These are phyloP conservation scores for Aspergillus arachidicola DNA, from an alignment of 2,329 filamentous ascomycete species.

Conservation along the genomic window DNA sequence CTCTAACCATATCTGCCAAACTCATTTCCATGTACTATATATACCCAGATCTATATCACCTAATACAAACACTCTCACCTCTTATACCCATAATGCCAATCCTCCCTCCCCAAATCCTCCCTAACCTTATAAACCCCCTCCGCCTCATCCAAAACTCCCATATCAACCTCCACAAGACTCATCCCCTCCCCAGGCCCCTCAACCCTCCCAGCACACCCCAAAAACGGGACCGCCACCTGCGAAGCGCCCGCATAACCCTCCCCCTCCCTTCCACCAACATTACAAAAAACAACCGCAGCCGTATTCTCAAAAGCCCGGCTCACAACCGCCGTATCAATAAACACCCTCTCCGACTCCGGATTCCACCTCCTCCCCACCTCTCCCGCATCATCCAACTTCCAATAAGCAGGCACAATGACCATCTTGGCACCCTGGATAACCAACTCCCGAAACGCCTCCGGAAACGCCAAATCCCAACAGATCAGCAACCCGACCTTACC, in stretches of 20 bases:
- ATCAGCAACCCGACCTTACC: conserved; percentile 60
- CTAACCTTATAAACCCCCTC: conserved; percentile 38
- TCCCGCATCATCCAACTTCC: conserved; percentile 35
- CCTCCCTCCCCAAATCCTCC: conserved; percentile 28
- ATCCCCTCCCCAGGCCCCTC: conserved; percentile 65
- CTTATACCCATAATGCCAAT: conserved; percentile 3
- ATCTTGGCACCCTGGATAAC: conserved; percentile 58
- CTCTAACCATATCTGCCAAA: not conserved
- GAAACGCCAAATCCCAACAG: conserved; percentile 64
- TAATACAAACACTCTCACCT: no score
- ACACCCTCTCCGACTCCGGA: conserved; percentile 54
- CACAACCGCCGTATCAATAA: conserved; percentile 56
- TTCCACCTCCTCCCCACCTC: conserved; percentile 37
- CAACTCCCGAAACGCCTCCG: conserved; percentile 61
- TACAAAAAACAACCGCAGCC: conserved; percentile 60
- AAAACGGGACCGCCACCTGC: conserved; percentile 58
- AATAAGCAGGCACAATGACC: conserved; percentile 61
- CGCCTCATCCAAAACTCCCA: conserved; percentile 56
- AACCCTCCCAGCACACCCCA: conserved; percentile 55
- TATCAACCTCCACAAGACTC: conserved; percentile 60
- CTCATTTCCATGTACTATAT: not conserved
- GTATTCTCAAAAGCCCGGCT: conserved; percentile 62
- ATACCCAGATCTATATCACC: not conserved
- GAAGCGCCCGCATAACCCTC: conserved; percentile 55
- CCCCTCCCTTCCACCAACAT: conserved; percentile 50